Base-by-base conservation (phyloP, 306 rosid genomes). In the Inga oerstediana region DNA sequence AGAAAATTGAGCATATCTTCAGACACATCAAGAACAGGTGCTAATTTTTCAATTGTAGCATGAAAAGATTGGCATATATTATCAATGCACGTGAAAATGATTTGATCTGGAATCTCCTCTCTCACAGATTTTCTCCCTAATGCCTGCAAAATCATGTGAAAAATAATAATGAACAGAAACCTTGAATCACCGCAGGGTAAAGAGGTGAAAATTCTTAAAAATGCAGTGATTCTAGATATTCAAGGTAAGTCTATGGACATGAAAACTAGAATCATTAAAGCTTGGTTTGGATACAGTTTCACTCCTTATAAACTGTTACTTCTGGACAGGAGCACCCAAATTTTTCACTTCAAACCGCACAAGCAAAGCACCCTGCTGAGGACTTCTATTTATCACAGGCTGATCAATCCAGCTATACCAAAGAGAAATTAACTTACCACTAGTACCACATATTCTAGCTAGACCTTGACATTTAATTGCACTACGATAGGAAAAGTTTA, bases 1-100 rank as follows among this genome's bases (percentile, higher is more conserved):
- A 96, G 97, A 79, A 91, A 88, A 83, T 83, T 84, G 78, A 91
- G 94, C 80, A 87, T 82, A 81, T 89, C 88, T 75, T 88, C 87
- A 20, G 97, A 86, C 56, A 89, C 90, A 84, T 88, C 89, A 49
- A 83, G 86, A 73, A 79, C 85, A 56, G 89, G 86, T 75, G 90
- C 88, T 78, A 93, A 76, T 66, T 86, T 90, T 88, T 91, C 93
- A 70, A 93, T 81, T 30, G 92, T 90, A 66, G 82, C 80, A 10
- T 80, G 88, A 86, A 96, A 88, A 85, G 93, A 89, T 68, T 76
- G 81, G 83, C 97, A 94, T 80, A 89, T 72, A 80, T 87, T 83
- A 61, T 90, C 94, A 62, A 93, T 86, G 81, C 93, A 92, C 49
- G 90, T 82, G 64, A 76, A 83, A 78, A 83, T 70, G 66, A 88